Evolutionary conservation across 2,329 filamentous ascomycete genomes (phyloP).

Genomic region (Curvularia verruculosa): DNA sequence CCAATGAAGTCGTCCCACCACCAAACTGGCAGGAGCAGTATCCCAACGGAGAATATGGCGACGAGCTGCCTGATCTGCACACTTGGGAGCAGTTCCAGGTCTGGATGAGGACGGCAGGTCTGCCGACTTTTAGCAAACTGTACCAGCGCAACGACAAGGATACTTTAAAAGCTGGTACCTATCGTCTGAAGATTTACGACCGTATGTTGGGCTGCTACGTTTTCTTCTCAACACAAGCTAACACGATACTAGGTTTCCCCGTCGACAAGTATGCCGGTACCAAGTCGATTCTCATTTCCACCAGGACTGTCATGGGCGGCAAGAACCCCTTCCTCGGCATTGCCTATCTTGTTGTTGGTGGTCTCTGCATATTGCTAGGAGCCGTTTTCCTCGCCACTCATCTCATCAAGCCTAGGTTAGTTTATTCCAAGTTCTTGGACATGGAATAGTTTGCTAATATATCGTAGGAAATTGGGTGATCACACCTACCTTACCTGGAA

Average conservation of each 20-base stretch:
- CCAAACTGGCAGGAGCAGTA: constrained; percentile 82
- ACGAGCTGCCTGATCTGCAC: constrained; percentile 72
- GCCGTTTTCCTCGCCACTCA: constrained; percentile 88
- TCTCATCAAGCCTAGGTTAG: constrained; percentile 85
- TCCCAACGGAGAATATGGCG: constrained; percentile 69
- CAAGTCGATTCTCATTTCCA: constrained; percentile 89
- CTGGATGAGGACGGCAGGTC: constrained; percentile 96
- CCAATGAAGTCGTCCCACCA: constrained; percentile 73
- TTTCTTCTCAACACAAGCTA: constrained; percentile 19
- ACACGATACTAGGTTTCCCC: constrained; percentile 70
- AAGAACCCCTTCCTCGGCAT: constrained; percentile 96
- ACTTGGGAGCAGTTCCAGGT: constrained; percentile 88
- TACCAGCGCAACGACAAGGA: constrained; percentile 79
- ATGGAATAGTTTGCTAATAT: constrained; percentile 25
- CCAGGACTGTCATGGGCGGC: constrained; percentile 89
- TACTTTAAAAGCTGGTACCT: constrained; percentile 72
- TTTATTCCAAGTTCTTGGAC: neutral
- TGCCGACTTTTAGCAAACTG: constrained; percentile 94
- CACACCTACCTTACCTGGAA: constrained; percentile 99
- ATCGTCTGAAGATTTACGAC: constrained; percentile 76
- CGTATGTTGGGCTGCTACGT: constrained; percentile 63
- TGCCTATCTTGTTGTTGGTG: constrained; percentile 91
- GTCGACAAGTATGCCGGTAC: constrained; percentile 80
- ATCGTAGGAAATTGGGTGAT: constrained; percentile 86
- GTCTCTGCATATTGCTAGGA: constrained; percentile 88